Evolutionary conservation across 768 basidiomycete species (phyloP).

Genomic region (Mycena metata): DNA sequence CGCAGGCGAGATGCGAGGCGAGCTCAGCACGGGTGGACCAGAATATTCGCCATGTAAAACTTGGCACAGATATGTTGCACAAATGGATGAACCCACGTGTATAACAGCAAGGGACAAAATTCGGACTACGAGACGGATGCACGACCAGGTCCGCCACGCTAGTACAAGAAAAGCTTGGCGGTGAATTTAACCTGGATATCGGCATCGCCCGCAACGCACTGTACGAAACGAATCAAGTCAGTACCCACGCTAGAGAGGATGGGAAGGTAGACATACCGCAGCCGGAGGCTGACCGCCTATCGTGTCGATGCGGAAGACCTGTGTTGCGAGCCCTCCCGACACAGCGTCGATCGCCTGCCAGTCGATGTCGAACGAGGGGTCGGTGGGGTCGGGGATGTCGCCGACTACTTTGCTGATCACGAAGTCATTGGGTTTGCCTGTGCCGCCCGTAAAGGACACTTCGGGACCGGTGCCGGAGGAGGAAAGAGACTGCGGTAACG

Average conservation of each 20-base stretch:
- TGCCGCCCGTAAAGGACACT: slow-evolving; percentile 16
- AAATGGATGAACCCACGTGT: too few relatives aligned
- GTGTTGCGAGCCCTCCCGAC: slow-evolving; percentile 9
- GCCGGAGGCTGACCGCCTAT: slow-evolving; percentile 16
- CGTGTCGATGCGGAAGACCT: slow-evolving; percentile 9
- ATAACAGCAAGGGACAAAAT: too few relatives aligned
- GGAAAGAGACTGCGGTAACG: slow-evolving; percentile 7
- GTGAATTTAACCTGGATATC: slow-evolving; percentile 23
- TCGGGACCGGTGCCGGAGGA: slow-evolving; percentile 25
- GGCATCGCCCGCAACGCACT: slow-evolving; percentile 14
- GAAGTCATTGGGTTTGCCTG: slow-evolving; percentile 21
- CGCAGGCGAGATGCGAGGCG: too few relatives aligned
- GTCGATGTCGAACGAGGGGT: slow-evolving; percentile 7
- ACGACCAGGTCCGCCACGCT: slow-evolving; percentile 12
- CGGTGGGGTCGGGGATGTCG: slow-evolving; percentile 22
- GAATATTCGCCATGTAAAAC: too few relatives aligned
- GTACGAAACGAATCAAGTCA: slow-evolving; percentile 6
- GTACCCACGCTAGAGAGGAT: slow-evolving; percentile 6
- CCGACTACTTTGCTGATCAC: slow-evolving; percentile 12
- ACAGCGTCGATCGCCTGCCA: slow-evolving; percentile 14
- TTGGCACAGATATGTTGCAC: too few relatives aligned
- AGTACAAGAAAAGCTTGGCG: slow-evolving; percentile 23
- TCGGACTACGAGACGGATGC: slow-evolving; percentile 11
- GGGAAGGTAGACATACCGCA: slow-evolving; percentile 14
- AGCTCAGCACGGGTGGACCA: too few relatives aligned